Percentiles rank a stretch among this genome's conserved stretches.
Conservation (phyloP, 2,329 filamentous ascomycete species). For the Parastagonospora avenae region DNA sequence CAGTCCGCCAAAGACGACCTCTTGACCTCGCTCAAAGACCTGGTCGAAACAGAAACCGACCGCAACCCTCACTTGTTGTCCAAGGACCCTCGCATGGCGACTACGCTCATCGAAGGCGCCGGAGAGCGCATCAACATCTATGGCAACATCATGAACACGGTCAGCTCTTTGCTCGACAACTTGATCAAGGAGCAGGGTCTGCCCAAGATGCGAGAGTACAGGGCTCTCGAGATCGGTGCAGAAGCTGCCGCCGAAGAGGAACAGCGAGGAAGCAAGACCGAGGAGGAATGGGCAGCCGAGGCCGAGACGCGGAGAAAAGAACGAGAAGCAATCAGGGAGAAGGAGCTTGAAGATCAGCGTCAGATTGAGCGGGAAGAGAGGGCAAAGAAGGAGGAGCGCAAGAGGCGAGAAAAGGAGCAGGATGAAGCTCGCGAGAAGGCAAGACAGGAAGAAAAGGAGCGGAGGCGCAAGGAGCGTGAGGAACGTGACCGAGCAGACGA, state of each 20-base stretch:
- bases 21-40: constrained; percentile 68
- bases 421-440: constrained; percentile 52
- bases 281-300: constrained; percentile 74
- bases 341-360: constrained; percentile 64
- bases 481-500: constrained; percentile 38
- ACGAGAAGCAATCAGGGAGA: constrained; percentile 66
- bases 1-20: constrained; percentile 74
- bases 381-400: constrained; percentile 63
- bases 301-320: constrained; percentile 65
- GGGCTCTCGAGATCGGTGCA: constrained; percentile 70
- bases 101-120: constrained; percentile 76
- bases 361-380: constrained; percentile 58
- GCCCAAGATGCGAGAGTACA: constrained; percentile 69
- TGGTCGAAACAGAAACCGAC: constrained; percentile 76
- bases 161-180: constrained; percentile 70
- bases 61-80: constrained; percentile 74
- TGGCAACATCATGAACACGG: constrained; percentile 69
- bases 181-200: constrained; percentile 67
- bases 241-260: constrained; percentile 71
- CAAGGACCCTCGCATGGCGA: constrained; percentile 74
- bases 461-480: constrained; percentile 36
- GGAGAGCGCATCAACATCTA: constrained; percentile 79
- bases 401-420: constrained; percentile 55
- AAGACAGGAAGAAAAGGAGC: constrained; percentile 55
- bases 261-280: constrained; percentile 70